Evolutionary conservation across 2,329 filamentous ascomycete species (phyloP), one percentile per base, ranked within the genome.

Genomic region (Bertia moriformis): DNA sequence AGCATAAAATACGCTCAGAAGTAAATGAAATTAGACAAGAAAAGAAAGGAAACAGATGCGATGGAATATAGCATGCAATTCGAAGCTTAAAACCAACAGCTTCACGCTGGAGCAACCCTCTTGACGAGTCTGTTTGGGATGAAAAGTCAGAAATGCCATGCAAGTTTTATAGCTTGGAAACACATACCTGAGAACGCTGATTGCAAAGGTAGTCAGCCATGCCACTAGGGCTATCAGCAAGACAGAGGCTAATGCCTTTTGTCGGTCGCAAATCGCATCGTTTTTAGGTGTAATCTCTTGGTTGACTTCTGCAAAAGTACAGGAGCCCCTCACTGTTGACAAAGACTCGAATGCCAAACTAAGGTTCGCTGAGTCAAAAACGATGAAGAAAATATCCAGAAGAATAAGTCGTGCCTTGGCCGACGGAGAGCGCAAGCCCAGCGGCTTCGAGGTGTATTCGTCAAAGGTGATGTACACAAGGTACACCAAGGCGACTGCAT

Each of bases 401-500:
- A 98, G 74, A 43, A 96, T 83, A 38, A 98, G 73, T 13, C 83
- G 77, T 46, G 93, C 83, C 57, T 98, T 98, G 38, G 85, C 81
- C 41, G 78, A 78, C 7, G 86, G 78, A 4, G 78, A 79, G 33
- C 93, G 82, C 43, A 98, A 65, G 1, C 91, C 91, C 15, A 98
- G 66, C 17, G 93, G 91, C 55, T 93, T 93, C 19, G 86, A 85
- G 4, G 85, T 91, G 60, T 95, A 96, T 61, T 98, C 91, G 54
- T 98, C 91, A 62, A 80, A 93, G 18, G 88, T 93, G 62, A 96
- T 91, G 61, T 94, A 96, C 38, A 83, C 63, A 40, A 93, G 81
- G 59, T 96, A 98, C 2, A 89, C 76, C 42, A 96, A 71, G 3
- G 91, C 89, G 13, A 96, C 71, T 4, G 81, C 77, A 58, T 96